Evolutionary conservation across 1,284 basidiomycete genomes (phyloP).

Genomic region (Hypsizygus ulmarius): DNA sequence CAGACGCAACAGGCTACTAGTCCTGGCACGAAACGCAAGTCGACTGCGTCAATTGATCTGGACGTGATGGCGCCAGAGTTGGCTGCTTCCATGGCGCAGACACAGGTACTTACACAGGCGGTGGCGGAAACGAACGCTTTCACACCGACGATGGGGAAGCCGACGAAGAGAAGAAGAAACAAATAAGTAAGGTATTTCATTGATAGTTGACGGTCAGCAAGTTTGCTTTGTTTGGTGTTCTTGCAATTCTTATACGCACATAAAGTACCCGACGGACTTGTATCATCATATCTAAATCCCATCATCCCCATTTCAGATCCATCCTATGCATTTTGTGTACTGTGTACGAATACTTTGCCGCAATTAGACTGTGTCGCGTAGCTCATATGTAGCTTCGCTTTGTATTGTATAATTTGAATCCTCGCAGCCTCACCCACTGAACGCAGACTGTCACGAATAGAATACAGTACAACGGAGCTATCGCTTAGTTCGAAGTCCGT

Average conservation of each 20-base stretch:
- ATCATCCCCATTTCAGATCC: background rate
- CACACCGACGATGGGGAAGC: slow-evolving; percentile 4
- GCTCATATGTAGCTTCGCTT: too few relatives aligned
- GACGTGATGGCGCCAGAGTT: slow-evolving; percentile 3
- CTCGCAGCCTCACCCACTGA: too few relatives aligned
- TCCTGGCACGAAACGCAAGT: slow-evolving; percentile 45
- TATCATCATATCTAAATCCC: too few relatives aligned
- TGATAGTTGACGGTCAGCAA: background rate
- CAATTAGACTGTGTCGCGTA: too few relatives aligned
- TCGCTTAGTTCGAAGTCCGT: too few relatives aligned
- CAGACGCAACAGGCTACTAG: slow-evolving; percentile 7
- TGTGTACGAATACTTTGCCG: too few relatives aligned
- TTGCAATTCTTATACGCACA: background rate
- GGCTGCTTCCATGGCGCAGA: background rate
- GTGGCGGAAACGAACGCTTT: background rate
- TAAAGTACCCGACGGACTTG: background rate
- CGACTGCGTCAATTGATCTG: slow-evolving; percentile 29
- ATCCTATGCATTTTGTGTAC: background rate
- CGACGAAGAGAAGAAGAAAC: slow-evolving; percentile 18
- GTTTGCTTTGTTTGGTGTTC: background rate
- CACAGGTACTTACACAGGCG: background rate
- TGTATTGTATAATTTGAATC: too few relatives aligned
- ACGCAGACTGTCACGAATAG: too few relatives aligned
- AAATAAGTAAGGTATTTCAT: slow-evolving; percentile 11
- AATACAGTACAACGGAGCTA: too few relatives aligned